phyloP scores from a whole-genome alignment of 179 eudicot species.

The Sideroxylon spinosum region DNA sequence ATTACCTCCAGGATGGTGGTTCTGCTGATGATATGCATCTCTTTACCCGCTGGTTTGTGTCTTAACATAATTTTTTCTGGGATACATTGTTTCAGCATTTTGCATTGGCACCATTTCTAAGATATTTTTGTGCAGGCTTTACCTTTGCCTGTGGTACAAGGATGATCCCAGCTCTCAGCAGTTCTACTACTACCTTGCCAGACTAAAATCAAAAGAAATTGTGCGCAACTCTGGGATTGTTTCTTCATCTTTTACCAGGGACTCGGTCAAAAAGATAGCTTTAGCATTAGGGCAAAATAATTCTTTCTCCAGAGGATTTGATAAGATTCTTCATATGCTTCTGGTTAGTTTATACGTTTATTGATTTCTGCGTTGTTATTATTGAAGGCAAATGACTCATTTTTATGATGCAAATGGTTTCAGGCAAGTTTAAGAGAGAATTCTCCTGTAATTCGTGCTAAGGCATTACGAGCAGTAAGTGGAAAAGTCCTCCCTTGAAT shows the following conservation, averaged over 20 bases:
- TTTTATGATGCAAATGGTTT: constrained; percentile 17
- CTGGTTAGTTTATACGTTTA: constrained; percentile 47
- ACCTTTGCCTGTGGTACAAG: constrained; percentile 93
- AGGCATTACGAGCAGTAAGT: constrained; percentile 97
- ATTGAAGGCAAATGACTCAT: neutral
- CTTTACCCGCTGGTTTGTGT: constrained; percentile 74
- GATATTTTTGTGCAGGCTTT: constrained; percentile 61
- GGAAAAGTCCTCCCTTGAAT: constrained; percentile 1
- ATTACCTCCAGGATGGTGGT: constrained; percentile 74
- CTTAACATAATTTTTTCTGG: neutral
- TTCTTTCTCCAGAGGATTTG: constrained; percentile 97
- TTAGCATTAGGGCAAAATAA: constrained; percentile 71
- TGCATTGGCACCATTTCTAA: constrained; percentile 7
- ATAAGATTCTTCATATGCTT: constrained; percentile 90
- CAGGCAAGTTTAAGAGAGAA: constrained; percentile 94
- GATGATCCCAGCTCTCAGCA: constrained; percentile 66
- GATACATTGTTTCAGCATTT: neutral
- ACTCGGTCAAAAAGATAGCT: constrained; percentile 64
- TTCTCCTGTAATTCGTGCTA: constrained; percentile 92
- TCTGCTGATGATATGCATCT: constrained; percentile 76
- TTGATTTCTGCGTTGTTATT: neutral
- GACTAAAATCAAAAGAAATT: constrained; percentile 70
- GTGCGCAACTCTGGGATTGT: constrained; percentile 60
- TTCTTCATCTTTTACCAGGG: constrained; percentile 66
- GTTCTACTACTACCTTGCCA: constrained; percentile 58